A percentile compares a stretch with the other conserved stretches of the same genome.
Evolutionary conservation across 257 asterid species (phyloP).

Genomic region (Plantago ovata): DNA sequence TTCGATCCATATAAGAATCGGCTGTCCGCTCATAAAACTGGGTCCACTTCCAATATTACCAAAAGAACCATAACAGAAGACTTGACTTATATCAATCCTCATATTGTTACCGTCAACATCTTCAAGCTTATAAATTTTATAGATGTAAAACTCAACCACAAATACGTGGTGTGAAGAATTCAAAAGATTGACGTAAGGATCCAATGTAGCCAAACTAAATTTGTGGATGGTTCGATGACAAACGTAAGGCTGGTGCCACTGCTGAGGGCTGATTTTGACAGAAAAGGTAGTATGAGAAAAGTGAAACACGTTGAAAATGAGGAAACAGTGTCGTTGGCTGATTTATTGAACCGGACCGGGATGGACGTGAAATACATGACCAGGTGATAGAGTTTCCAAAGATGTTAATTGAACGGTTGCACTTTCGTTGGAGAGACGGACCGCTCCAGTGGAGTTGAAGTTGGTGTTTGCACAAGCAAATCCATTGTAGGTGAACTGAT

Average conservation of each 20-base stretch:
- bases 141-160: conserved; percentile 72
- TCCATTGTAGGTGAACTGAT: neutral
- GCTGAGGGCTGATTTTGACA: conserved; percentile 26
- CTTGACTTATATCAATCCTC: conserved; percentile 55
- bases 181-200: conserved; percentile 54
- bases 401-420: neutral
- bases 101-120: conserved; percentile 70
- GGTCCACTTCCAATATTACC: conserved; percentile 31
- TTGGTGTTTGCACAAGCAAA: neutral
- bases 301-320: conserved; percentile 70
- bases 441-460: neutral
- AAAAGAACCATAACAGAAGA: conserved; percentile 48
- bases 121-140: conserved; percentile 37
- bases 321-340: conserved; percentile 29
- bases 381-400: conserved; percentile 5
- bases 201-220: conserved; percentile 38
- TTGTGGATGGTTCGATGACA: conserved; percentile 31
- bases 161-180: conserved; percentile 51
- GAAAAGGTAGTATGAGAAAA: conserved; percentile 51
- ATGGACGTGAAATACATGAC: conserved; percentile 54
- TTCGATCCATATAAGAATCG: conserved; percentile 63
- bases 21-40: conserved; percentile 42
- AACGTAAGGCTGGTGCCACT: conserved; percentile 67
- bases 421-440: neutral
- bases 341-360: conserved; percentile 46